Evolutionary conservation across 139 green algal genomes (phyloP).

Genomic region (Raphidocelis subcapitata): DNA sequence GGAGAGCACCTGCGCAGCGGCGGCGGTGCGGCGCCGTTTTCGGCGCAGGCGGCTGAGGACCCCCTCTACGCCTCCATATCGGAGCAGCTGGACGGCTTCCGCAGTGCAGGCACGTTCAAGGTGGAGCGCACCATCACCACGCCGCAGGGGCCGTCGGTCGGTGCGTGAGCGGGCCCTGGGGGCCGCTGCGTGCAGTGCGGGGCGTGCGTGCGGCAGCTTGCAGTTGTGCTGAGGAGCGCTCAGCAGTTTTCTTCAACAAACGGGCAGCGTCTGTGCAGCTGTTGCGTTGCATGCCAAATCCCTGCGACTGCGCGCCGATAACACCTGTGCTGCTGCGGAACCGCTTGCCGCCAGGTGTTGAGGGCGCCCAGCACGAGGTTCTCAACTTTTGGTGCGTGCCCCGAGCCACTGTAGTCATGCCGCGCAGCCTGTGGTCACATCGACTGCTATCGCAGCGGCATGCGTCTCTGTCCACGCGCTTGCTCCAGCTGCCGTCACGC

Average conservation of each 20-base stretch:
- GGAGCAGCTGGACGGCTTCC: constrained; percentile 25
- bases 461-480: constrained; percentile 1
- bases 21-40: too few species aligned
- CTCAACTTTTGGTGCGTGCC: constrained; percentile 1
- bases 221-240: too few species aligned
- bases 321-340: background rate
- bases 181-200: background rate
- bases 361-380: background rate
- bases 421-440: background rate
- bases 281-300: too few species aligned
- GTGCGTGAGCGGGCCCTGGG: background rate
- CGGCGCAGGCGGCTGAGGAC: too few species aligned
- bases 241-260: too few species aligned
- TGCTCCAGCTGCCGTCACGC: background rate
- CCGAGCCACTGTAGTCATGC: too few species aligned
- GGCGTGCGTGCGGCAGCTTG: background rate
- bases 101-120: constrained; percentile 45
- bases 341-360: background rate
- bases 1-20: too few species aligned
- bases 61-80: too few species aligned
- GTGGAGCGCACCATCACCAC: constrained; percentile 42
- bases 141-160: constrained; percentile 33
- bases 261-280: too few species aligned
- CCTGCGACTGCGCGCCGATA: too few species aligned
- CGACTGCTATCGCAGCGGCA: background rate